Base-by-base conservation (phyloP, 495 filamentous ascomycete species). In the Tuber magnatum region DNA sequence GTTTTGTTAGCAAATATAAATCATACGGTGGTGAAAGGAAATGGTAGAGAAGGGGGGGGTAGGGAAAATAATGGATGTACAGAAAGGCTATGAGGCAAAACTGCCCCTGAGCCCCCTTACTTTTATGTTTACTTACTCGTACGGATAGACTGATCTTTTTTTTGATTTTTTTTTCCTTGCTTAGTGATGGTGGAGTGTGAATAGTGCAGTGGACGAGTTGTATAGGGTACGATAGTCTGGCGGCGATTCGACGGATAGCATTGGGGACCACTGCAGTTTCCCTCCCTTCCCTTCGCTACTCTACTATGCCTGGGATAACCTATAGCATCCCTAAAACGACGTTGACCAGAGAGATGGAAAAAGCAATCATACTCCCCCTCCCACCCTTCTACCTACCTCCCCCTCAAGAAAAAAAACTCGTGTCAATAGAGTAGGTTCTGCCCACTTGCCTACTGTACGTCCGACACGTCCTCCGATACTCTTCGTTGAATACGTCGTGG, bases 1-100 rank as follows among this genome's bases (percentile, higher is more conserved):
- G 56, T 65, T 65, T 65, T 28, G 56, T 65, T 65, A 65, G 56
- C 5, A 65, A 65, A 65, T 28, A 65, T 35, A 65, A 18, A 35
- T 65, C 3, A 65, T 65, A 65, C 56, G 56, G 28, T 65, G 56
- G 56, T 65, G 56, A 65, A 65, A 35, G 56, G 56, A 65, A 65
- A 65, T 65, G n/a, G 56, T 65, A 35, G 56, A 20, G 56, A 65
- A 28, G 56, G 56, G 51, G 51, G 56, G 56, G 28, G 28, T 7
- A 35, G 56, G 32, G 3, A 35, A 65, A 65, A 65, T 65, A 65
- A 65, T 65, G 56, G 56, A 65, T 65, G 28, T 65, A 65, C 56
- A 35, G 56, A 35, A 65, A 35, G 12, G 56, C 56, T 65, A 35
- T 65, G 56, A 65, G 14, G 28, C 56, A 65, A 3, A 65, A 65